Conservation (phyloP, 495 filamentous ascomycete genomes). For the Articulospora tetracladia region DNA sequence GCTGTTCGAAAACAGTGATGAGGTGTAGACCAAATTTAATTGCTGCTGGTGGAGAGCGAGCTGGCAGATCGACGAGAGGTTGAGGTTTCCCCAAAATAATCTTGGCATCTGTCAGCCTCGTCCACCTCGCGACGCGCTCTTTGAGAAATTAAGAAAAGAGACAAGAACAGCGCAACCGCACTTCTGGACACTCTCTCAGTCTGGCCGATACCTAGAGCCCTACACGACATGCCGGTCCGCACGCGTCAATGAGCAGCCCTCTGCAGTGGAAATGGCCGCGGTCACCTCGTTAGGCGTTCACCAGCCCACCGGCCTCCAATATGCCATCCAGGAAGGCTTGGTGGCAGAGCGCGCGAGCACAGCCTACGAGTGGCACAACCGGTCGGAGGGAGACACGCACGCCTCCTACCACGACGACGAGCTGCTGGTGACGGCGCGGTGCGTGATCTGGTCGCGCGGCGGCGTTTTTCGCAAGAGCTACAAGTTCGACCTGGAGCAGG, state of each 20-base stretch:
- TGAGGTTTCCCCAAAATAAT: no score
- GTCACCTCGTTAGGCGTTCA: conserved; percentile 86
- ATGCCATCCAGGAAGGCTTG: conserved; percentile 77
- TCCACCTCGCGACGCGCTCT: not conserved
- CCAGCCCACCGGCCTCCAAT: conserved; percentile 74
- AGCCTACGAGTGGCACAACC: conserved; percentile 70
- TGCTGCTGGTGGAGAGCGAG: no score
- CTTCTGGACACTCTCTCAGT: not conserved
- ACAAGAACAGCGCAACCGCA: not conserved
- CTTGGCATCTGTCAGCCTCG: no score
- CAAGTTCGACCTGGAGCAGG: conserved; percentile 80
- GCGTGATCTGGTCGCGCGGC: conserved; percentile 89
- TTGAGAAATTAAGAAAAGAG: not conserved
- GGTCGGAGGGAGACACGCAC: conserved; percentile 37
- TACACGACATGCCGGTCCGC: conserved; percentile 6
- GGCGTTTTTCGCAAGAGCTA: conserved; percentile 83
- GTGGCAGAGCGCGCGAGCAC: conserved; percentile 62
- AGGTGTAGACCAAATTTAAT: no score
- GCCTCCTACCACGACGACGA: conserved; percentile 57
- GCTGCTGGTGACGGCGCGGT: conserved; percentile 73
- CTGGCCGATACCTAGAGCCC: not conserved
- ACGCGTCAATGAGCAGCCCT: conserved; percentile 19
- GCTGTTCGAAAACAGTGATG: no score
- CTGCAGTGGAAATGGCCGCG: conserved; percentile 63
- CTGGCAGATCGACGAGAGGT: no score